Base-by-base conservation (phyloP, 1,139 yeast species). In the Barnettozyma hawaiiensis region DNA sequence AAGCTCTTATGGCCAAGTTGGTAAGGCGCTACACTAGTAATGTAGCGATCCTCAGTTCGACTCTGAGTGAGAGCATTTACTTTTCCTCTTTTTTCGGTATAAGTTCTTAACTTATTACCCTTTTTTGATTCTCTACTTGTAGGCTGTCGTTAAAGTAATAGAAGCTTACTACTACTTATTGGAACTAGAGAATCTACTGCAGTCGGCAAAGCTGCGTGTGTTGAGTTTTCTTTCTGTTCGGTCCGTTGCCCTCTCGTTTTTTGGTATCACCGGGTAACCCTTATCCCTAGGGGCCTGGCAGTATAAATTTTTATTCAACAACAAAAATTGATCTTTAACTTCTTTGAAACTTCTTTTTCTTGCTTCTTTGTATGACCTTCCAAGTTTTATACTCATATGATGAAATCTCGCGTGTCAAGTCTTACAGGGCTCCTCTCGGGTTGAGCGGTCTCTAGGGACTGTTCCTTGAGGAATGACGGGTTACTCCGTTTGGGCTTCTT, bases 11-110 rank as follows among this genome's bases (percentile, higher is more conserved):
- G 83, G 82, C 86, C 86, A 80, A 81, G 86, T 79, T 80, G 87
- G 86, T 81, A 81, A 81, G 86, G 87, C 87, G 83, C 84, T 79
- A 78, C 86, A 81, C 87, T 81, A 81, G 86, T 81, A 81, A 81
- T 81, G 86, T 78, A 79, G 84, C 81, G 87, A 81, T 81, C 87
- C 80, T 78, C 85, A 80, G 86, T 81, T 81, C 87, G 82, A 81
- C 71, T 79, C 85, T 79, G 85, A 79, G 78, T 76, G 81, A 76
- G 76, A 82, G 85, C 85, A 78, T 52, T 56, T 56, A 23, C 16
- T 15, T 34, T 33, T 3, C 11, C 7, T 28, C 11, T 14, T 2
- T 3, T 31, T 29, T 9, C 14, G 16, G 4, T 8, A 14, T 14
- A 29, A n/a, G n/a, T n/a, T n/a, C 9, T 19, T n/a, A 19, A 7